These are phyloP conservation scores for Simplicillium aogashimaense DNA, from an alignment of 2,329 filamentous ascomycete genomes.

Conservation along the genomic window DNA sequence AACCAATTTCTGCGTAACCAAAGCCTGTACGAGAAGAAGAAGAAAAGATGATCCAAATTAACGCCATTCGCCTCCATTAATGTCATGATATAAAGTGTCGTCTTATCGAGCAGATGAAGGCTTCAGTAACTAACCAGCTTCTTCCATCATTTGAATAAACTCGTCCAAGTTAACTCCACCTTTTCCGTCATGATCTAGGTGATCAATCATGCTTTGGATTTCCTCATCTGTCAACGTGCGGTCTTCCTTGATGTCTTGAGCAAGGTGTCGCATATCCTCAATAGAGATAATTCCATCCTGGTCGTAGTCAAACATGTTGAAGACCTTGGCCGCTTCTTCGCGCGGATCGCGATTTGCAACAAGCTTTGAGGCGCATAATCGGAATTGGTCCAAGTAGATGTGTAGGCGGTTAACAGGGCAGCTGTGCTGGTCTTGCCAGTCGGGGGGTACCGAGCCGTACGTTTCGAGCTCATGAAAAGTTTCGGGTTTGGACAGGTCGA, in stretches of 20 bases:
- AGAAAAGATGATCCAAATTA: too few species aligned
- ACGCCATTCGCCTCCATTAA: neutral
- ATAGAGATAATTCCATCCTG: conserved; percentile 86
- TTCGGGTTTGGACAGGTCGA: conserved; percentile 79
- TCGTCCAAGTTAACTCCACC: conserved; percentile 65
- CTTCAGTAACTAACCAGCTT: conserved; percentile 24
- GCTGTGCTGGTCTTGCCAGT: conserved; percentile 37
- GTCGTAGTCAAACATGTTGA: conserved; percentile 86
- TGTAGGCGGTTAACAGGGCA: conserved; percentile 33
- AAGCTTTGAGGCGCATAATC: conserved; percentile 66
- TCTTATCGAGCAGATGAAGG: neutral
- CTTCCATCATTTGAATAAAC: conserved; percentile 54
- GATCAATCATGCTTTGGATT: conserved; percentile 90
- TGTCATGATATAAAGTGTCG: neutral
- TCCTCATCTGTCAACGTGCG: conserved; percentile 82
- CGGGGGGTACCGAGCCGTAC: conserved; percentile 64
- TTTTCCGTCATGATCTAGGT: conserved; percentile 91
- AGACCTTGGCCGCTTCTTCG: conserved; percentile 86
- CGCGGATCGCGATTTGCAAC: conserved; percentile 76
- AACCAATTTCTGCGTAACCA: too few species aligned
- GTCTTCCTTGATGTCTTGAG: conserved; percentile 77
- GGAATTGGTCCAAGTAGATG: conserved; percentile 45
- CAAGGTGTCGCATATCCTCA: conserved; percentile 78
- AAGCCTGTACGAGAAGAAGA: too few species aligned
- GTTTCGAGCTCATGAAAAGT: conserved; percentile 71